These are phyloP conservation scores for Bacidia rubella DNA, from an alignment of 495 filamentous ascomycete genomes.

Conservation along the genomic window DNA sequence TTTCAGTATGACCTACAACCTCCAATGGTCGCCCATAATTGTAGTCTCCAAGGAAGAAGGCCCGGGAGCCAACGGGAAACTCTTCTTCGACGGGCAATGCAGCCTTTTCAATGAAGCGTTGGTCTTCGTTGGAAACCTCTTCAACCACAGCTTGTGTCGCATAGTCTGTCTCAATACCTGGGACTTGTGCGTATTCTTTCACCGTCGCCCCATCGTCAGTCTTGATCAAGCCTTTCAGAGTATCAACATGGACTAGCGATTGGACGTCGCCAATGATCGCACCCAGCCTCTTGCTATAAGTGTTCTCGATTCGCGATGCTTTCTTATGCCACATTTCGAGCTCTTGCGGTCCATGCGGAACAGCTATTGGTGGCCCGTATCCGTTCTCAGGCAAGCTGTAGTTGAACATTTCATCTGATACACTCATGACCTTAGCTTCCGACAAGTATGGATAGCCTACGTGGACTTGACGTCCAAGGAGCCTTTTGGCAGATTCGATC, in stretches of 20 bases:
- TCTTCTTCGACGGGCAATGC: conserved; percentile 83
- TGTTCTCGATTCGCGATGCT: conserved; percentile 64
- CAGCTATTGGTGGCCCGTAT: conserved; percentile 42
- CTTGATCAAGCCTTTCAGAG: conserved; percentile 80
- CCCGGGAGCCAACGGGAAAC: conserved; percentile 65
- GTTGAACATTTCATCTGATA: conserved; percentile 89
- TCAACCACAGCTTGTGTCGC: conserved; percentile 84
- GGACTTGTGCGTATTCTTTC: conserved; percentile 86
- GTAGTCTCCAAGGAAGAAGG: conserved; percentile 94
- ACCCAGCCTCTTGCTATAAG: conserved; percentile 80
- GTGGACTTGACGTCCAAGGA: conserved; percentile 72
- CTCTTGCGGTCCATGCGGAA: conserved; percentile 62
- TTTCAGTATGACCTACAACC: conserved; percentile 57
- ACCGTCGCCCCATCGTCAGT: conserved; percentile 81
- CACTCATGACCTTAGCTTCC: conserved; percentile 75
- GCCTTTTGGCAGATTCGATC: conserved; percentile 56
- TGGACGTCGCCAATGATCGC: conserved; percentile 81
- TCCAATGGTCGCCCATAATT: conserved; percentile 83
- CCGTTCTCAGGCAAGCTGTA: conserved; percentile 58
- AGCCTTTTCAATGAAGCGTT: conserved; percentile 77
- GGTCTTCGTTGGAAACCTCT: conserved; percentile 79
- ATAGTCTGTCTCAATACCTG: conserved; percentile 82
- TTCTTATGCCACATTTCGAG: conserved; percentile 77
- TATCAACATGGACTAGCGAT: conserved; percentile 78
- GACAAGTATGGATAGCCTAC: conserved; percentile 94